phyloP scores from a whole-genome alignment of 768 basidiomycete genomes.

The Leccinum sublutescens region DNA sequence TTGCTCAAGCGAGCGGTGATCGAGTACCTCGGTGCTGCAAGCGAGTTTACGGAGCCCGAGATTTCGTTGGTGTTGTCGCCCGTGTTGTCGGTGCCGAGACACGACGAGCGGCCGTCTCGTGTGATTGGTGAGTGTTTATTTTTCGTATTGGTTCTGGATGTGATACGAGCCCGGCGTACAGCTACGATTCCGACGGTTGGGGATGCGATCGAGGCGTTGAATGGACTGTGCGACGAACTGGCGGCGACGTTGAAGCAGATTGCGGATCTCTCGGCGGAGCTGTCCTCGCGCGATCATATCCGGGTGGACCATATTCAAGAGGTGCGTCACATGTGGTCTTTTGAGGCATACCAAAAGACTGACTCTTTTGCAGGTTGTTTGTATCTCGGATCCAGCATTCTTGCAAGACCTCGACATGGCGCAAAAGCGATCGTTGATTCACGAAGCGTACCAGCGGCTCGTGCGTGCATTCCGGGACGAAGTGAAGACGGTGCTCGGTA shows the following conservation, averaged over 20 bases:
- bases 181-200: conserved; percentile 77
- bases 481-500: conserved; percentile 58
- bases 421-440: conserved; percentile 68
- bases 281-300: conserved; percentile 70
- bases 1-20: conserved; percentile 61
- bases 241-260: conserved; percentile 62
- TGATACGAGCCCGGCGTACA: conserved; percentile 21
- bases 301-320: conserved; percentile 70
- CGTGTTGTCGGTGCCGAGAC: conserved; percentile 52
- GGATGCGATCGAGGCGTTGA: conserved; percentile 67
- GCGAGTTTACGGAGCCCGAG: conserved; percentile 77
- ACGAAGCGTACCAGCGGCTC: conserved; percentile 55
- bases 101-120: conserved; percentile 56
- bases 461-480: conserved; percentile 39
- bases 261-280: conserved; percentile 62
- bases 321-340: conserved; percentile 36
- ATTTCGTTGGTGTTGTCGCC: conserved; percentile 73
- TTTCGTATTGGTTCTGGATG: not conserved
- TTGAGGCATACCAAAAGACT: not conserved
- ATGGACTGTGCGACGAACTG: conserved; percentile 61
- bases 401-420: conserved; percentile 64
- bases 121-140: conserved; percentile 51
- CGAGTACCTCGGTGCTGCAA: conserved; percentile 66
- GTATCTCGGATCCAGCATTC: conserved; percentile 51
- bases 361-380: conserved; percentile 41